Percentiles rank a stretch among this genome's conserved stretches.
phyloP scores from a whole-genome alignment of 2,329 filamentous ascomycete genomes.

The Reticulascus tulasneorum region DNA sequence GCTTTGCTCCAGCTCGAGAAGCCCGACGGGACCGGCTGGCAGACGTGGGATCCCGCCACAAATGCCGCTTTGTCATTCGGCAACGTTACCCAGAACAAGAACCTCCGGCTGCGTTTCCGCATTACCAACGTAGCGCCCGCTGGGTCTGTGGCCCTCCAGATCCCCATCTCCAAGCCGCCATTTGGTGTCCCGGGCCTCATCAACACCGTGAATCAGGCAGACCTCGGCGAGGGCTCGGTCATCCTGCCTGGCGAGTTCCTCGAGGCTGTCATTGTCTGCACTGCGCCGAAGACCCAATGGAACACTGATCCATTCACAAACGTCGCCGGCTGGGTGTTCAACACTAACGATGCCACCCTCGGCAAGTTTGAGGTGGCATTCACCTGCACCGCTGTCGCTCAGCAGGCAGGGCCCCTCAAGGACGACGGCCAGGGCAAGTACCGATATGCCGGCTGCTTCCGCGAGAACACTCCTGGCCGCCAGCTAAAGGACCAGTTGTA shows the following conservation, averaged over 20 bases:
- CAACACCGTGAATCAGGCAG: conserved; percentile 49
- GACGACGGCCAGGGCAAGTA: conserved; percentile 40
- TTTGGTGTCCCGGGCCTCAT: conserved; percentile 55
- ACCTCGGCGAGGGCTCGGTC: conserved; percentile 52
- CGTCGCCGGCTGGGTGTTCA: conserved; percentile 49
- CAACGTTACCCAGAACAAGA: conserved; percentile 47
- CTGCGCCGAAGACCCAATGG: conserved; percentile 52
- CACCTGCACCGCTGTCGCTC: conserved; percentile 43
- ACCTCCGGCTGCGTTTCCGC: conserved; percentile 43
- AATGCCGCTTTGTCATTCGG: conserved; percentile 51
- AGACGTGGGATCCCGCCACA: conserved; percentile 37
- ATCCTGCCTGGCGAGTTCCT: conserved; percentile 44
- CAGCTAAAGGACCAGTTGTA: conserved; percentile 42
- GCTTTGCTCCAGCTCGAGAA: conserved; percentile 52
- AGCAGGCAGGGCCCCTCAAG: conserved; percentile 47
- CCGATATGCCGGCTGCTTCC: conserved; percentile 50
- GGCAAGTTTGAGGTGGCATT: conserved; percentile 52
- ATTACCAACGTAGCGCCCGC: conserved; percentile 49
- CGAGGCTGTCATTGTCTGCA: conserved; percentile 49
- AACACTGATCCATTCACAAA: conserved; percentile 46
- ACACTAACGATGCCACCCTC: conserved; percentile 47
- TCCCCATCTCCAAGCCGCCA: conserved; percentile 57
- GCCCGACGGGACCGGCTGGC: conserved; percentile 45
- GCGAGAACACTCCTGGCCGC: conserved; percentile 50
- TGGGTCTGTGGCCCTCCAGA: conserved; percentile 42